A percentile compares a stretch with the other conserved stretches of the same genome.
These are phyloP conservation scores for Coemansia asiatica DNA, from an alignment of 192 early-diverging fungal species.

Conservation along the genomic window DNA sequence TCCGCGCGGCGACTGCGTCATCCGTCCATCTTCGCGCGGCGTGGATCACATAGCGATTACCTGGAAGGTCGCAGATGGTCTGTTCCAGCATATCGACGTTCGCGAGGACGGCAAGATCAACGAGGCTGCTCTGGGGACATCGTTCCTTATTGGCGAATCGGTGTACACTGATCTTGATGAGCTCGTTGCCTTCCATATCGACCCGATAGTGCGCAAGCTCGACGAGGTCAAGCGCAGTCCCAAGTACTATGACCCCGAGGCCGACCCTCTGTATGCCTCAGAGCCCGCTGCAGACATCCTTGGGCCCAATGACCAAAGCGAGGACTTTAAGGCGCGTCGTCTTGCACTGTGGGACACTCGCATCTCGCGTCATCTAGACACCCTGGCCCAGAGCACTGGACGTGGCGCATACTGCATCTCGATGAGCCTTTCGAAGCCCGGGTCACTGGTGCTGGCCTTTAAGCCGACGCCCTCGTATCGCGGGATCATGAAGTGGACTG, in stretches of 20 bases:
- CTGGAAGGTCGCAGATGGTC: constrained; percentile 84
- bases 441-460: constrained; percentile 75
- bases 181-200: constrained; percentile 85
- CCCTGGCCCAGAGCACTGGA: constrained; percentile 57
- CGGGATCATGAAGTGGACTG: constrained; percentile 64
- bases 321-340: constrained; percentile 22
- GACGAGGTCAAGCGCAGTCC: constrained; percentile 67
- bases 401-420: constrained; percentile 84
- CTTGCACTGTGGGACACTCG: constrained; percentile 49
- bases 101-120: constrained; percentile 60
- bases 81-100: constrained; percentile 85
- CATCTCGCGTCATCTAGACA: constrained; percentile 52
- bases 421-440: constrained; percentile 64
- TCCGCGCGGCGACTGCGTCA: constrained; percentile 74
- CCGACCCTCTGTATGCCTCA: constrained; percentile 59
- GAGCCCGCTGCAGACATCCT: constrained; percentile 33
- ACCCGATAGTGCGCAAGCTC: constrained; percentile 73
- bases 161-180: constrained; percentile 90
- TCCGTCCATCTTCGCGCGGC: constrained; percentile 90
- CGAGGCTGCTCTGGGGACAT: constrained; percentile 68
- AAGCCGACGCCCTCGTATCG: constrained; percentile 68
- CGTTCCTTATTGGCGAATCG: constrained; percentile 65
- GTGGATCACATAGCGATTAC: constrained; percentile 87
- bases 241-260: constrained; percentile 74
- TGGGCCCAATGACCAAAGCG: constrained; percentile 24